Evolutionary conservation across 768 basidiomycete genomes (phyloP).

Genomic region (Austroboletus eburneus): DNA sequence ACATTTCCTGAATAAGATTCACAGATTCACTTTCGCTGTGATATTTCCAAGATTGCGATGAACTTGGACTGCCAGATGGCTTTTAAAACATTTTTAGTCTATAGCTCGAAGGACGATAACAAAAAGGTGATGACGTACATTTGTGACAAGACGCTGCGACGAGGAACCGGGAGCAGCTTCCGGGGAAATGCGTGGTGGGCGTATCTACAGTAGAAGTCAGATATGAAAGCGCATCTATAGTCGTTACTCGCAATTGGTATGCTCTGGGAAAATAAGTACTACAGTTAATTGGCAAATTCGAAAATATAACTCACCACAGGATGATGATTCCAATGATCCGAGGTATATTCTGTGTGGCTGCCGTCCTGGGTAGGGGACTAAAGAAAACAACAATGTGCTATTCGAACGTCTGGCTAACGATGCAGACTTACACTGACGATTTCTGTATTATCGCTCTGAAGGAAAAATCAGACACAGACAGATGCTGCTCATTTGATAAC

Average conservation of each 20-base stretch:
- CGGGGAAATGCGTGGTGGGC: neutral
- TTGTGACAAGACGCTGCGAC: neutral
- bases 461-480: neutral
- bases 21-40: conserved; percentile 1
- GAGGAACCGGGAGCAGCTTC: neutral
- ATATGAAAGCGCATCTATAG: neutral
- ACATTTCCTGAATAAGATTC: conserved; percentile 12
- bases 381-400: neutral
- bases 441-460: conserved; percentile 1
- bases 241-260: no score
- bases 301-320: neutral
- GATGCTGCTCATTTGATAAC: neutral
- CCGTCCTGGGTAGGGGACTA: conserved; percentile 6
- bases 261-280: neutral
- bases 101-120: no score
- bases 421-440: conserved; percentile 5
- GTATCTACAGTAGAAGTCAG: neutral
- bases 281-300: neutral
- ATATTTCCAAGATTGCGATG: neutral
- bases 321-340: neutral
- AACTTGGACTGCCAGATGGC: no score
- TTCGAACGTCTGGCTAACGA: neutral
- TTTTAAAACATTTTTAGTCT: no score
- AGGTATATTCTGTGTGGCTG: neutral
- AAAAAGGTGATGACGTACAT: neutral